A percentile compares a stretch with the other conserved stretches of the same genome.
Conservation (phyloP, 1,139 yeast genomes). For the Geotrichum europaeum region DNA sequence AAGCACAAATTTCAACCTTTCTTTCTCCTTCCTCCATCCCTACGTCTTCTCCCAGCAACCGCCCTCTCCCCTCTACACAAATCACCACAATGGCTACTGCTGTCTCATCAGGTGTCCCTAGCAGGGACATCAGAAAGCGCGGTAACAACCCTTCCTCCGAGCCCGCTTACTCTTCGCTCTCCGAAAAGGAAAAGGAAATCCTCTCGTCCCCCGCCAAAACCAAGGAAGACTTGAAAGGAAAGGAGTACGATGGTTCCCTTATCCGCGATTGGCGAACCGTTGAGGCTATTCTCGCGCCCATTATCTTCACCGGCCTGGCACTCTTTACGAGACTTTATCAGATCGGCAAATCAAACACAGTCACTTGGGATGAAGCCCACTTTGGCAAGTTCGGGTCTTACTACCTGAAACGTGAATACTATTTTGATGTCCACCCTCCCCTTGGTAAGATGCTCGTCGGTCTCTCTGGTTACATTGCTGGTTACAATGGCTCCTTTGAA, state of each 20-base stretch:
- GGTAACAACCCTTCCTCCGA: slow-evolving; percentile 1
- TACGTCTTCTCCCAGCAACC: neutral
- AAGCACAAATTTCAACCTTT: slow-evolving; percentile 8
- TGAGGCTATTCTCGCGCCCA: slow-evolving; percentile 49
- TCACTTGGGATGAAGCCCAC: slow-evolving; percentile 91
- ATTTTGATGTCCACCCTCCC: slow-evolving; percentile 98
- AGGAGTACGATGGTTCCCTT: slow-evolving; percentile 17
- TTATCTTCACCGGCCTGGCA: slow-evolving; percentile 54
- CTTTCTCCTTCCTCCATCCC: slow-evolving; percentile 1
- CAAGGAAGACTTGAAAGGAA: neutral
- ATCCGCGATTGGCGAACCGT: slow-evolving; percentile 25
- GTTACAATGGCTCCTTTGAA: slow-evolving; percentile 92
- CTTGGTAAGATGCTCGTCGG: slow-evolving; percentile 97
- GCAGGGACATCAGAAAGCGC: slow-evolving; percentile 17
- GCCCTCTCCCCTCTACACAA: neutral
- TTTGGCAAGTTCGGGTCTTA: slow-evolving; percentile 94
- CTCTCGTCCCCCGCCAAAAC: slow-evolving; percentile 3
- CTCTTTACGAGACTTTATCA: slow-evolving; percentile 61
- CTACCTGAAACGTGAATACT: slow-evolving; percentile 85
- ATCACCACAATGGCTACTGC: slow-evolving; percentile 17
- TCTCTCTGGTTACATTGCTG: slow-evolving; percentile 87
- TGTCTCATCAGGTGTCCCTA: slow-evolving; percentile 17
- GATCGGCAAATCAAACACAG: slow-evolving; percentile 57
- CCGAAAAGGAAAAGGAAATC: slow-evolving; percentile 10
- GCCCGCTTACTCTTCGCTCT: neutral